These are phyloP conservation scores for Trametes cubensis DNA, from an alignment of 768 basidiomycete genomes.

Conservation along the genomic window DNA sequence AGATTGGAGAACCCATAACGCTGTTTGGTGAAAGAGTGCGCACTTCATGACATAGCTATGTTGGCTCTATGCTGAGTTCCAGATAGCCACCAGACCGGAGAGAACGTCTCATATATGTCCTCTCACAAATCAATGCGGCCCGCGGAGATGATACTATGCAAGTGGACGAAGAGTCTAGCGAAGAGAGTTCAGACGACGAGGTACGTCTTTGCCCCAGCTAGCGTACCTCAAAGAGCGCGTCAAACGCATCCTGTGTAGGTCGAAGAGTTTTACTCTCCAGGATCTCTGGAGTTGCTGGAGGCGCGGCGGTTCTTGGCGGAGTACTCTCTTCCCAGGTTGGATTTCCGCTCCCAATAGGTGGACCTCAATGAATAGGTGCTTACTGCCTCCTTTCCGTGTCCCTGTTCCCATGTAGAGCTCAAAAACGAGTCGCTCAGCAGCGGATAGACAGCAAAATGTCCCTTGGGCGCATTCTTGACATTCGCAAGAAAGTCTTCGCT, in stretches of 20 bases:
- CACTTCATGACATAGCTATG: neutral
- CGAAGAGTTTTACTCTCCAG: slow-evolving; percentile 95
- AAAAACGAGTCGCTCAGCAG: slow-evolving; percentile 92
- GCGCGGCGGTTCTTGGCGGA: slow-evolving; percentile 86
- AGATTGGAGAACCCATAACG: slow-evolving; percentile 96
- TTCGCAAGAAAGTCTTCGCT: slow-evolving; percentile 86
- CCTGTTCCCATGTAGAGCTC: slow-evolving; percentile 75
- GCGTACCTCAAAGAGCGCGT: neutral
- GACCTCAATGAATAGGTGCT: slow-evolving; percentile 68
- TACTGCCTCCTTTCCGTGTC: slow-evolving; percentile 53
- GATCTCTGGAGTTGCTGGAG: slow-evolving; percentile 83
- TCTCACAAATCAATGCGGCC: slow-evolving; percentile 91
- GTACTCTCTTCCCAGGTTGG: slow-evolving; percentile 94
- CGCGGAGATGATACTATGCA: slow-evolving; percentile 80
- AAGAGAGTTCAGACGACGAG: slow-evolving; percentile 79
- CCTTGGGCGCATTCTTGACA: slow-evolving; percentile 85
- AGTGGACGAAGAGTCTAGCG: slow-evolving; percentile 69
- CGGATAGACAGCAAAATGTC: slow-evolving; percentile 86
- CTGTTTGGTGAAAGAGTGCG: slow-evolving; percentile 93
- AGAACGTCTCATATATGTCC: slow-evolving; percentile 91
- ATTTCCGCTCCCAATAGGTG: slow-evolving; percentile 59
- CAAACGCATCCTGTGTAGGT: slow-evolving; percentile 49
- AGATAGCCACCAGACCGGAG: slow-evolving; percentile 89
- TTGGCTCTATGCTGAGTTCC: slow-evolving; percentile 9
- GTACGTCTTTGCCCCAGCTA: slow-evolving; percentile 38